phyloP scores from a whole-genome alignment of 305 asterid genomes.

The Plantago lanceolata region DNA sequence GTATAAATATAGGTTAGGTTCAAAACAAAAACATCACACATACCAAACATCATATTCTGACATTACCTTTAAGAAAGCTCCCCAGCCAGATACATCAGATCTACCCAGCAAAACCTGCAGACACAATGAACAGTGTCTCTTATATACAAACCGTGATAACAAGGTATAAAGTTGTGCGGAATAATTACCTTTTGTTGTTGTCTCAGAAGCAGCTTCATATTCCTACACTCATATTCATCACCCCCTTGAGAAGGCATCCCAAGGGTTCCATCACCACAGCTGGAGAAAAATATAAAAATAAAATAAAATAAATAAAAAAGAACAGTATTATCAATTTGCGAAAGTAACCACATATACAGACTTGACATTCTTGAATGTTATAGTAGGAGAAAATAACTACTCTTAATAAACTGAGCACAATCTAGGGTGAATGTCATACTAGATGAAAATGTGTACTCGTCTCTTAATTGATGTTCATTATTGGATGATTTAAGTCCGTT shows the following conservation, averaged over 20 bases:
- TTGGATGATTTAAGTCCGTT: no score
- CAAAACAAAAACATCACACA: conserved; percentile 23
- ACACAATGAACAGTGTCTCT: conserved; percentile 7
- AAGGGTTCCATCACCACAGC: conserved; percentile 92
- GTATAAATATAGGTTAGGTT: conserved; percentile 25
- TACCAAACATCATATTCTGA: conserved; percentile 15
- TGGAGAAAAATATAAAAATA: no score
- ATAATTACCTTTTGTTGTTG: conserved; percentile 86
- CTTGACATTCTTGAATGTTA: conserved; percentile 20
- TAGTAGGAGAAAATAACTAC: no score
- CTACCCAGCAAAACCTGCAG: conserved; percentile 78
- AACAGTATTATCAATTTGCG: conserved; percentile 17
- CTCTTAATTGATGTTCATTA: no score
- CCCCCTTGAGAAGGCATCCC: conserved; percentile 84
- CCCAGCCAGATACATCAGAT: conserved; percentile 96
- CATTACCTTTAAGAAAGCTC: conserved; percentile 95
- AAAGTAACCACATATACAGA: conserved; percentile 12
- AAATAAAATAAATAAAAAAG: no score
- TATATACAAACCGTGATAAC: background rate
- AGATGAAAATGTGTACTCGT: no score
- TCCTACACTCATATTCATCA: conserved; percentile 89
- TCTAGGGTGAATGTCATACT: no score
- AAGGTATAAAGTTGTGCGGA: conserved; percentile 8
- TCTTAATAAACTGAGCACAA: no score
- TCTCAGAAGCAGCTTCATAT: conserved; percentile 86